Percentiles rank a stretch among this genome's conserved stretches.
Conservation (phyloP, 768 basidiomycete species). For the Macrolepiota dolichaula region DNA sequence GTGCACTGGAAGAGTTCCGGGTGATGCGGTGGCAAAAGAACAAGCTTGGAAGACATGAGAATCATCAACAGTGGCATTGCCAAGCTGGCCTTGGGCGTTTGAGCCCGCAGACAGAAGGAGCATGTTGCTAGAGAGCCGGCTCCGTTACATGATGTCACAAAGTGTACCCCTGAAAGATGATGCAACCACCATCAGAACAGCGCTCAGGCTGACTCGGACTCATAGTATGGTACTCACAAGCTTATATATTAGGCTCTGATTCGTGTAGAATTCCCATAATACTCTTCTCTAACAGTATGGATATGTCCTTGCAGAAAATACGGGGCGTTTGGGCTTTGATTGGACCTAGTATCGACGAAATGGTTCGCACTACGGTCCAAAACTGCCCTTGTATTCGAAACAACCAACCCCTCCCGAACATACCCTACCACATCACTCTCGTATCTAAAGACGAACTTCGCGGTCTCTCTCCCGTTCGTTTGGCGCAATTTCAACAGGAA, state of each 20-base stretch:
- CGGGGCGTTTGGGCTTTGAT: neutral
- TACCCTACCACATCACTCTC: conserved; percentile 37
- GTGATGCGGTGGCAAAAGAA: conserved; percentile 29
- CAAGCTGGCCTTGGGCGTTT: conserved; percentile 53
- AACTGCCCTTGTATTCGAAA: neutral
- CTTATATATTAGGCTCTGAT: neutral
- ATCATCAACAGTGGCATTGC: conserved; percentile 43
- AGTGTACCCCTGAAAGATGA: no score
- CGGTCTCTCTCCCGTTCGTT: conserved; percentile 10
- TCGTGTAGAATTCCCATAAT: neutral
- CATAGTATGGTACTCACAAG: neutral
- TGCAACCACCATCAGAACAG: no score
- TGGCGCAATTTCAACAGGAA: conserved; percentile 17
- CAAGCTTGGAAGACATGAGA: conserved; percentile 38
- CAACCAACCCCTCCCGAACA: neutral
- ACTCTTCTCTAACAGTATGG: neutral
- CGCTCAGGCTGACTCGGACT: neutral
- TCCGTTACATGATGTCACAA: neutral
- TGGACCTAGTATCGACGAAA: neutral
- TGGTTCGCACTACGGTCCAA: neutral
- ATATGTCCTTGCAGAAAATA: neutral
- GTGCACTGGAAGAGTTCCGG: conserved; percentile 26
- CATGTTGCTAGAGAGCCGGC: conserved; percentile 4
- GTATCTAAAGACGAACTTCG: conserved; percentile 37
- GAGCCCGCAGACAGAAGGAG: conserved; percentile 41